Base-by-base conservation (phyloP, 306 rosid species). In the Ammopiptanthus mongolicus region DNA sequence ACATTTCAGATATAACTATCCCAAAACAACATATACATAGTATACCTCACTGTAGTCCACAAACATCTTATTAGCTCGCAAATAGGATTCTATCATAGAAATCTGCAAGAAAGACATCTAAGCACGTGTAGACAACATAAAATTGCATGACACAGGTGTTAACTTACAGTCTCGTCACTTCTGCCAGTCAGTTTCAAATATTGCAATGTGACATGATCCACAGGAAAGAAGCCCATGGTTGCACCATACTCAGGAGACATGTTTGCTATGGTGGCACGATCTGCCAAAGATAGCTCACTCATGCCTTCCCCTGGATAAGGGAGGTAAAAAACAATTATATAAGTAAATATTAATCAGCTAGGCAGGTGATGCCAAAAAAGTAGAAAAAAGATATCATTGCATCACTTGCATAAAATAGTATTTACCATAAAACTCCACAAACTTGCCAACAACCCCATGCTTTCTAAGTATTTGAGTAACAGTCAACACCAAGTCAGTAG, bases 191-290 rank as follows among this genome's bases (percentile, higher is more conserved):
- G 86, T 80, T 79, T 94, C 78, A 94, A 87, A 81, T 94, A 94
- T 50, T 94, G 96, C 82, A 94, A 74, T n/a, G 97, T 91, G 69
- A 94, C 92, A 82, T 87, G 98, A 80, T 94, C 98, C 67, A 94
- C 98, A 19, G 97, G 98, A 88, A 94, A 94, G 87, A 91, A 94
- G 78, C 98, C 98, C 98, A 91, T 94, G 31, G 98, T 94, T 68
- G 98, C 98, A 74, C 97, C 98, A 55, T 91, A 93, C 78, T 93
- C 98, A 0, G 97, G 98, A 73, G 93, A 93, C 97, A 91, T 93
- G 87, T 93, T 93, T 22, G 98, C 98, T 77, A 91, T 91, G 71
- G 98, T 93, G 51, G 98, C 98, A 78, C 98, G 92, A 81, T 93
- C 97, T 23, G 98, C 96, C 72, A 93, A 85, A 65, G 98, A 83